These are phyloP conservation scores for Boletus reticuloceps DNA, from an alignment of 768 basidiomycete genomes.

Conservation along the genomic window DNA sequence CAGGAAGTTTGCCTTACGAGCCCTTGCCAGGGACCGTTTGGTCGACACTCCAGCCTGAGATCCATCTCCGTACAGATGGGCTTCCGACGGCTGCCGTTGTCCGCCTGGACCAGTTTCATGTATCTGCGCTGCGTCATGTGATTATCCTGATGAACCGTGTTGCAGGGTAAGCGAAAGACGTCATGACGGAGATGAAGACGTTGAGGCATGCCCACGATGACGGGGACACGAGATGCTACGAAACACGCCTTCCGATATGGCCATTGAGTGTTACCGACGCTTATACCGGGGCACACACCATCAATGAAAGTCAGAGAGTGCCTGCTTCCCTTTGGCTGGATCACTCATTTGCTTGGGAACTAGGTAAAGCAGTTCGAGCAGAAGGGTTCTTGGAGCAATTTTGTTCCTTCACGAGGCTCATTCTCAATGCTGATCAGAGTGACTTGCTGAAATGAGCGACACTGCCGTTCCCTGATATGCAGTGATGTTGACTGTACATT, in stretches of 20 bases:
- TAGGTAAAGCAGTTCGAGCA: constrained; percentile 23
- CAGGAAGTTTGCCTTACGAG: constrained; percentile 34
- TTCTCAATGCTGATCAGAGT: constrained; percentile 34
- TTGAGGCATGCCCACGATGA: constrained; percentile 13
- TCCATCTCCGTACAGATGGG: too few species aligned
- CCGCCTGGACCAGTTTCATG: constrained; percentile 30
- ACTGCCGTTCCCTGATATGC: too few species aligned
- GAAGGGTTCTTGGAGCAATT: constrained; percentile 31
- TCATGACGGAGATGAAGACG: constrained; percentile 19
- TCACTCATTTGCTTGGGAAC: constrained; percentile 9
- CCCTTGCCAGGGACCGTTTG: constrained; percentile 45
- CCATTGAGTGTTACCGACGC: constrained; percentile 27
- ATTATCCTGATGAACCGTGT: constrained; percentile 3
- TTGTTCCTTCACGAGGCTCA: constrained; percentile 30
- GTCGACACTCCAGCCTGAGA: constrained; percentile 35
- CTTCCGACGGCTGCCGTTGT: constrained; percentile 20
- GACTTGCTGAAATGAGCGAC: constrained; percentile 14
- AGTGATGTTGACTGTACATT: too few species aligned
- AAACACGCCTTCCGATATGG: constrained; percentile 47
- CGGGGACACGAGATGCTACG: constrained; percentile 44
- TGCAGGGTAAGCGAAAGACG: constrained; percentile 20
- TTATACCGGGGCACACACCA: constrained; percentile 36
- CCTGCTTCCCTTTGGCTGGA: background rate
- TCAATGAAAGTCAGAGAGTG: constrained; percentile 24
- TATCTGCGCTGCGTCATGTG: background rate